A percentile compares a stretch with the other conserved stretches of the same genome.
phyloP scores from a whole-genome alignment of 768 basidiomycete species.

The Trametes meyenii region DNA sequence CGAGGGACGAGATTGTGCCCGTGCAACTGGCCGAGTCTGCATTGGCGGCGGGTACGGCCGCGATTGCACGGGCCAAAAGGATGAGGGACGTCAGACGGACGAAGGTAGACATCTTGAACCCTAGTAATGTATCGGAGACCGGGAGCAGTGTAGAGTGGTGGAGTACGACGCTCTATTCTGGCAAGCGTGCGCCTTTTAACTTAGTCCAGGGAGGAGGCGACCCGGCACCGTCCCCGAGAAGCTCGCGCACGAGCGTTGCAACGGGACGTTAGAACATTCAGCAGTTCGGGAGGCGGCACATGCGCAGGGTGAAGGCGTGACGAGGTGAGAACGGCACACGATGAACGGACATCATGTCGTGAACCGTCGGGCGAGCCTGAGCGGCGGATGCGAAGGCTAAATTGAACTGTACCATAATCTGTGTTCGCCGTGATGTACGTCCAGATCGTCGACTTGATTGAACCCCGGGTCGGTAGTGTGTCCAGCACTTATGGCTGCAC shows the following conservation, averaged over 20 bases:
- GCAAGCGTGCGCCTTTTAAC: conserved; percentile 2
- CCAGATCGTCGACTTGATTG: too few relatives aligned
- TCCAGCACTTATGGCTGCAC: too few relatives aligned
- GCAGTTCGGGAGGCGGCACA: too few relatives aligned
- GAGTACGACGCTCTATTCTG: background rate
- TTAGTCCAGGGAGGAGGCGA: conserved; percentile 4
- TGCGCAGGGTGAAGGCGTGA: background rate
- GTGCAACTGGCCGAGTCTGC: conserved; percentile 37
- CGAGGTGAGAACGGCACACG: too few relatives aligned
- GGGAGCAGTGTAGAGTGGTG: background rate
- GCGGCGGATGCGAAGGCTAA: too few relatives aligned
- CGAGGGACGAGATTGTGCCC: conserved; percentile 56
- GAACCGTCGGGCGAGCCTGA: too few relatives aligned
- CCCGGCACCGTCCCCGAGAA: background rate
- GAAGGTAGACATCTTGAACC: conserved; percentile 14
- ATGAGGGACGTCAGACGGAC: conserved; percentile 18
- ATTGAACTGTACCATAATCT: too few relatives aligned
- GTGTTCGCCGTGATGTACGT: too few relatives aligned
- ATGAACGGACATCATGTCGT: too few relatives aligned
- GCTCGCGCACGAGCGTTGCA: background rate
- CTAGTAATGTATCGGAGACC: too few relatives aligned
- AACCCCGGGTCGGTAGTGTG: too few relatives aligned
- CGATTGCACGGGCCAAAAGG: conserved; percentile 9
- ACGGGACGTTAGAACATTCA: conserved; percentile 14
- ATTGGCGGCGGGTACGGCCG: conserved; percentile 9